Conservation (phyloP, 2,329 filamentous ascomycete species). For the Paecilomyces variotii region DNA sequence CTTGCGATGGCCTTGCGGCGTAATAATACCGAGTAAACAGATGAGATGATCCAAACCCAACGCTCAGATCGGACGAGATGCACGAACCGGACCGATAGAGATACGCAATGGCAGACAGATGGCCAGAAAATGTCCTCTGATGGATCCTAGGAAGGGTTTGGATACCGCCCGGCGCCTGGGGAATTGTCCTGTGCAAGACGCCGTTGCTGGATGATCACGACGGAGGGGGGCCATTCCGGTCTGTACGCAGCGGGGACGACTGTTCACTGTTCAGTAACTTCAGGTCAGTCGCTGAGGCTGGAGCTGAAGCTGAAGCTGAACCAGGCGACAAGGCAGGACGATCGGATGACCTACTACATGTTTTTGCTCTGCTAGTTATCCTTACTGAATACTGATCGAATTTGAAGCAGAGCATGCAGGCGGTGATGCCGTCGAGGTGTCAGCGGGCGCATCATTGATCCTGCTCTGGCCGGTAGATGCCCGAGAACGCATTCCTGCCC, state of each 20-base stretch:
- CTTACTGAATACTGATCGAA: not conserved
- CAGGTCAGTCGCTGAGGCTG: too few species aligned
- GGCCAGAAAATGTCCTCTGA: not conserved
- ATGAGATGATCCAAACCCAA: not conserved
- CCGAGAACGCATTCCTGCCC: conserved; percentile 32
- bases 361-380: too few species aligned
- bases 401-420: not conserved
- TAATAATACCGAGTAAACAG: not conserved
- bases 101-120: not conserved
- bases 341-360: not conserved
- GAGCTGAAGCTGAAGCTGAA: not conserved
- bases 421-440: not conserved
- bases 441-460: not conserved
- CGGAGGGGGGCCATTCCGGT: not conserved
- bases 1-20: not conserved
- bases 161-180: not conserved
- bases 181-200: not conserved
- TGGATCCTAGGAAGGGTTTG: not conserved
- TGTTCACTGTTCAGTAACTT: too few species aligned
- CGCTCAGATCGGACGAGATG: not conserved
- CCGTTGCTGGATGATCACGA: not conserved
- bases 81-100: not conserved
- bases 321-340: not conserved
- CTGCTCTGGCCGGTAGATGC: conserved; percentile 11
- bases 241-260: not conserved